Percentiles rank a stretch among this genome's conserved stretches.
These are phyloP conservation scores for Alternaria brassicicola DNA, from an alignment of 2,329 filamentous ascomycete species.

Conservation along the genomic window DNA sequence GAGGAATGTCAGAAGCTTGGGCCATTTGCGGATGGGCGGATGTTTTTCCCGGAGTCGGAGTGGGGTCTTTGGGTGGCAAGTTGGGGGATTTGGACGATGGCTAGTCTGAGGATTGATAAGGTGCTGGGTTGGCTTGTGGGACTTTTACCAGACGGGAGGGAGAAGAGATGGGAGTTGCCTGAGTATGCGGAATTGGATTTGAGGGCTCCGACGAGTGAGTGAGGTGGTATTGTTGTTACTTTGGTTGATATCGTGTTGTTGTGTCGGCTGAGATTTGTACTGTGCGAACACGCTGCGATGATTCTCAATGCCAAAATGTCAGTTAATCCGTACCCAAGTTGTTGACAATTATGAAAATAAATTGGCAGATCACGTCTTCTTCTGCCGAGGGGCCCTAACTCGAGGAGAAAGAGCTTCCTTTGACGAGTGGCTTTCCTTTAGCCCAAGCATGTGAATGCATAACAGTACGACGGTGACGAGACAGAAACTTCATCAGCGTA, in stretches of 20 bases:
- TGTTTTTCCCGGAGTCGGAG: neutral
- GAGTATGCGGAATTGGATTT: slow-evolving; percentile 22
- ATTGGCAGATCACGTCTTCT: neutral
- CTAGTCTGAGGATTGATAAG: neutral
- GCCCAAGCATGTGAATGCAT: slow-evolving; percentile 43
- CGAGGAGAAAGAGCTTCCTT: slow-evolving; percentile 41
- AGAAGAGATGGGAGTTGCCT: slow-evolving; percentile 1
- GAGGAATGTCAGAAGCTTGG: slow-evolving; percentile 27
- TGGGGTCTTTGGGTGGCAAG: neutral
- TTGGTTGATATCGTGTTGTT: neutral
- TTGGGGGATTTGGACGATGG: neutral
- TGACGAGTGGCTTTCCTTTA: slow-evolving; percentile 11
- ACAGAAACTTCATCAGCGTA: slow-evolving; percentile 50
- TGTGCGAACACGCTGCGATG: neutral
- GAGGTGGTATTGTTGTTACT: neutral
- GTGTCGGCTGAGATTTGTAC: neutral
- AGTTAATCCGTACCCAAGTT: too few species aligned
- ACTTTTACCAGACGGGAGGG: neutral
- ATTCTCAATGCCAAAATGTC: too few species aligned
- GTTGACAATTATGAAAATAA: neutral
- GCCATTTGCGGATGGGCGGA: neutral
- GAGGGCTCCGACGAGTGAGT: neutral
- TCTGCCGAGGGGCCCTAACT: slow-evolving; percentile 21
- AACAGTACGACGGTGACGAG: slow-evolving; percentile 4
- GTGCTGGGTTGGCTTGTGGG: neutral